Evolutionary conservation across 2,329 filamentous ascomycete genomes (phyloP), one percentile per base, ranked within the genome.

Genomic region (Dactylonectria estremocensis): DNA sequence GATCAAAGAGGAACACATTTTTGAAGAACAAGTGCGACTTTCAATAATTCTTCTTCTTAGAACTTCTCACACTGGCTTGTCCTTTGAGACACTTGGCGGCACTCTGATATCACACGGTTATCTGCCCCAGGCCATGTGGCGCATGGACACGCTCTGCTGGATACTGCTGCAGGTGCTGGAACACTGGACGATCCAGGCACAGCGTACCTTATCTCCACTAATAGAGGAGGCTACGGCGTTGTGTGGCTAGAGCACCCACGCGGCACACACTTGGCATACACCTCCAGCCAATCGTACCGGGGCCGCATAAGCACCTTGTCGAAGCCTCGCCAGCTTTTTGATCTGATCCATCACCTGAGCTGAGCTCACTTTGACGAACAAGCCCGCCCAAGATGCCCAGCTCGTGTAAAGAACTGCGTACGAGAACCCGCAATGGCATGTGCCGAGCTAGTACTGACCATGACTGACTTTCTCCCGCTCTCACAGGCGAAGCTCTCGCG

Each of bases 371-470:
- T 66, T 61, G 67, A 53, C 70, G 57, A 65, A 66, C 24, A 66
- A 64, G 24, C 66, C 68, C 68, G 64, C 49, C 61, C 80, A 86
- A 81, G 61, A 97, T 98, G 96, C 95, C 95, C 66, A 95, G 93
- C 82, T 98, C 95, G 70, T 99, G 96, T 85, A 94, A 95, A 90
- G 95, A 98, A 83, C 93, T 99, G 80, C 91, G 95, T 98, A 89
- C 14, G 50, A 13, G 7, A 6, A n/a, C 31, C 49, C 31, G 28
- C 24, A 74, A 93, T 85, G 58, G 22, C 64, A 55, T 49, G 52
- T 20, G 35, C 11, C n/a, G 16, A 62, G 22, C 62, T 24, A 18
- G 49, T 10, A 18, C 31, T 28, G 62, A 18, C 28, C 54, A 55
- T 37, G 58, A 58, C 52, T 45, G 50, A 52, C 53, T 35, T 11